phyloP scores from a whole-genome alignment of 139 green algal genomes.

The Eudorina sp. region DNA sequence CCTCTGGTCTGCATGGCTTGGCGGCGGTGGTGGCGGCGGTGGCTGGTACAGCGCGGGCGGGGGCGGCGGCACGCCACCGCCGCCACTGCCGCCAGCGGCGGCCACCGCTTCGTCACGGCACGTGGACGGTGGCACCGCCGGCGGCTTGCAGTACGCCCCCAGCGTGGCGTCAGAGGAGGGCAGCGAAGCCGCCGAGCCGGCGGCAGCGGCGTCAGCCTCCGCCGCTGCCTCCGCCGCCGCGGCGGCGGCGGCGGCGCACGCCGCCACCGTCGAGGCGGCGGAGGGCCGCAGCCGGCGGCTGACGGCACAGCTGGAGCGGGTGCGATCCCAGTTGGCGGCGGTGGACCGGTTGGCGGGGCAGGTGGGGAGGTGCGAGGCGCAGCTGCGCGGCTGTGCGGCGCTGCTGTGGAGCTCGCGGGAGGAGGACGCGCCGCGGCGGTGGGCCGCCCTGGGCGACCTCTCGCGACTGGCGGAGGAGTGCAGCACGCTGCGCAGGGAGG shows the following conservation, averaged over 20 bases:
- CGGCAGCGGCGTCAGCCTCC: too few species aligned
- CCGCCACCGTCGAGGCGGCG: slow-evolving; percentile 27
- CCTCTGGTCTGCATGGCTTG: slow-evolving; percentile 1
- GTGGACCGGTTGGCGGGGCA: slow-evolving; percentile 17
- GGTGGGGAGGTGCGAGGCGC: slow-evolving; percentile 6
- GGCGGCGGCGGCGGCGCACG: neutral
- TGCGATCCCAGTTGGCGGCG: slow-evolving; percentile 37
- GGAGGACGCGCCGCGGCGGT: slow-evolving; percentile 33
- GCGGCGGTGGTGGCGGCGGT: neutral
- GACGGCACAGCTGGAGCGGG: slow-evolving; percentile 33
- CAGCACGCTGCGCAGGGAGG: neutral
- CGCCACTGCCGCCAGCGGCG: neutral
- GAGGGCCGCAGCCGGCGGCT: slow-evolving; percentile 34
- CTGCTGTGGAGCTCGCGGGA: slow-evolving; percentile 38
- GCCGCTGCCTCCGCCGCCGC: neutral
- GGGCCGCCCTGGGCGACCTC: slow-evolving; percentile 17
- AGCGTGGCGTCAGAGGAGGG: slow-evolving; percentile 26
- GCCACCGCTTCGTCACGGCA: too few species aligned
- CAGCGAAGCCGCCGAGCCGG: neutral
- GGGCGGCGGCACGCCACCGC: neutral
- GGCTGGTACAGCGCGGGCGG: too few species aligned
- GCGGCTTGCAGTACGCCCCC: neutral
- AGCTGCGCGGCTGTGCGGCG: neutral
- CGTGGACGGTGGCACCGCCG: neutral
- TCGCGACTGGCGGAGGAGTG: slow-evolving; percentile 17